Base-by-base conservation (phyloP, 805 yeast genomes). In the Wickerhamiella sorbophila region DNA sequence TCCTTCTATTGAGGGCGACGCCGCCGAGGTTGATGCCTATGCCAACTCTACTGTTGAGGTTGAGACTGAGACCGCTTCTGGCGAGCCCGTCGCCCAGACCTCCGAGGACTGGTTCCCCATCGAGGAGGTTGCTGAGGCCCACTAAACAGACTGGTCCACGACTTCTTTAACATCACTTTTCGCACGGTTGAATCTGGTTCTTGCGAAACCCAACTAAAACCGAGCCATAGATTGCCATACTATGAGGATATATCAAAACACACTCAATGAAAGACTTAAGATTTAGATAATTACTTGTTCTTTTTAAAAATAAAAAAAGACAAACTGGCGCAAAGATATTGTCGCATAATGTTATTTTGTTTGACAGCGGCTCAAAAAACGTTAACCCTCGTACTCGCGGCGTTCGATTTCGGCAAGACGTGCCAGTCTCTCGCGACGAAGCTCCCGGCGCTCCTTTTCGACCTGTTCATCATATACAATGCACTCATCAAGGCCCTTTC, bases 401-500 rank as follows among this genome's bases (percentile, higher is more conserved):
- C 55, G 47, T 49, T 52, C 57, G 26, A 31, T 31, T 41, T 41
- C 42, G 14, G 52, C 54, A 5, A 54, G 45, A 27, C 62, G 50
- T 33, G 52, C 55, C 39, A 54, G 36, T 34, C 64, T 52, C 54
- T 54, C 60, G 19, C 48, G 46, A 26, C 62, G 51, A 33, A 59
- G 56, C 36, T 47, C 47, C 31, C 49, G 48, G 31, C 62, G 56
- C 62, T 77, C 74, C 56, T 65, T 68, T 67, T 85, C 95, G 43
- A 77, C 79, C 52, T 74, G 81, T 36, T 85, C 77, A 60, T 88
- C 95, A 63, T 79, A 91, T 37, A 72, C 71, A 51, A 91, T 81
- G 60, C 88, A 87, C 63, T 91, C 97, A 57, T 91, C 88, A 56
- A 91, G 71, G 49, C 82, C 95, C 62, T 82, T 84, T 54, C 97